Evolutionary conservation across 139 green algal species (phyloP).

Genomic region (Tetradesmus obliquus): DNA sequence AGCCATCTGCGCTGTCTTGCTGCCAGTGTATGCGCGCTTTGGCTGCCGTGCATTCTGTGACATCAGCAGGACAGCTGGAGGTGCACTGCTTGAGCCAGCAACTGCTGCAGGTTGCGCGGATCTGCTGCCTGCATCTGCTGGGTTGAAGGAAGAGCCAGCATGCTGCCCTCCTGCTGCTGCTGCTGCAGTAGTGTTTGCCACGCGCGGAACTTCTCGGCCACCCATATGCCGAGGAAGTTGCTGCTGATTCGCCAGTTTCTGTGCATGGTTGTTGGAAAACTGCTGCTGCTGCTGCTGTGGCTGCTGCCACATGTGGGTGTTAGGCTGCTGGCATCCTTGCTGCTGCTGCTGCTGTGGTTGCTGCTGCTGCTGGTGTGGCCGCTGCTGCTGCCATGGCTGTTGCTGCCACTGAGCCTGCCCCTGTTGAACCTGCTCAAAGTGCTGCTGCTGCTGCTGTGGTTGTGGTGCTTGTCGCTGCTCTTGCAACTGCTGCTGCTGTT

Average conservation of each 20-base stretch:
- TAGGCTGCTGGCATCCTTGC: not conserved
- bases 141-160: not conserved
- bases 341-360: conserved; percentile 9
- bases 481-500: not conserved
- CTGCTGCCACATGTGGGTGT: not conserved
- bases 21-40: conserved; percentile 13
- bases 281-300: conserved; percentile 1
- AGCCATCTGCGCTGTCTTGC: conserved; percentile 26
- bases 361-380: not conserved
- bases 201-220: not conserved
- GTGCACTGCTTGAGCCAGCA: not conserved
- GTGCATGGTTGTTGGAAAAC: not conserved
- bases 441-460: conserved; percentile 13
- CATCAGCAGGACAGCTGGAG: not conserved
- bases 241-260: not conserved
- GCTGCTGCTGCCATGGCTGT: conserved; percentile 10
- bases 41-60: conserved; percentile 40
- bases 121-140: not conserved
- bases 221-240: not conserved
- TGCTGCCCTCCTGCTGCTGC: not conserved
- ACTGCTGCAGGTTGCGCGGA: not conserved
- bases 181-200: not conserved
- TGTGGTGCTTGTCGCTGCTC: not conserved
- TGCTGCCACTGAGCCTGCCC: not conserved
- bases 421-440: not conserved